Percentiles rank a stretch among this genome's conserved stretches.
phyloP scores from a whole-genome alignment of 1,139 yeast genomes.

The Groenewaldozyma auringiensis region DNA sequence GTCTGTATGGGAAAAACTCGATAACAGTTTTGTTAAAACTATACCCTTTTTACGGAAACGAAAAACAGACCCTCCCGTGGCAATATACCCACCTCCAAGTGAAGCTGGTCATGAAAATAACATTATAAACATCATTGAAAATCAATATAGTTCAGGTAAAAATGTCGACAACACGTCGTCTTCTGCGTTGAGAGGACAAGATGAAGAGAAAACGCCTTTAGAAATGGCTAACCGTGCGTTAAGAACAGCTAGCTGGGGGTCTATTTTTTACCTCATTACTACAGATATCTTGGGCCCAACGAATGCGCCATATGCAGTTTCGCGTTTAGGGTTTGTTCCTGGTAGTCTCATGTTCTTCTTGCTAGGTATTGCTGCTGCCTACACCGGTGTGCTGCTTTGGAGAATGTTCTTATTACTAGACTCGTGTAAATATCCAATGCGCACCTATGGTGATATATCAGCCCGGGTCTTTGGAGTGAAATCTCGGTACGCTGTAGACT shows the following conservation, averaged over 20 bases:
- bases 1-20: background rate
- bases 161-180: background rate
- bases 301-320: conserved; percentile 38
- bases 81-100: background rate
- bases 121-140: background rate
- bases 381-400: conserved; percentile 34
- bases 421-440: conserved; percentile 37
- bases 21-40: background rate
- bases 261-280: conserved; percentile 39
- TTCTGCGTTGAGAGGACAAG: background rate
- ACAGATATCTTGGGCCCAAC: conserved; percentile 43
- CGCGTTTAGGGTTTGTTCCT: conserved; percentile 39
- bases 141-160: background rate
- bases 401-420: conserved; percentile 31
- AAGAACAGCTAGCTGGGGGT: conserved; percentile 30
- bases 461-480: conserved; percentile 32
- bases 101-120: background rate
- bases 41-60: background rate
- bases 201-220: background rate
- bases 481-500: conserved; percentile 29
- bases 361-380: conserved; percentile 36
- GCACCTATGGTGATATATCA: conserved; percentile 37
- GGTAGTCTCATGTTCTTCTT: conserved; percentile 36
- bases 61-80: background rate
- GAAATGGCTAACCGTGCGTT: conserved; percentile 25